Evolutionary conservation across 2,329 filamentous ascomycete genomes (phyloP), one percentile per base, ranked within the genome.

Genomic region (Exophiala mesophila): DNA sequence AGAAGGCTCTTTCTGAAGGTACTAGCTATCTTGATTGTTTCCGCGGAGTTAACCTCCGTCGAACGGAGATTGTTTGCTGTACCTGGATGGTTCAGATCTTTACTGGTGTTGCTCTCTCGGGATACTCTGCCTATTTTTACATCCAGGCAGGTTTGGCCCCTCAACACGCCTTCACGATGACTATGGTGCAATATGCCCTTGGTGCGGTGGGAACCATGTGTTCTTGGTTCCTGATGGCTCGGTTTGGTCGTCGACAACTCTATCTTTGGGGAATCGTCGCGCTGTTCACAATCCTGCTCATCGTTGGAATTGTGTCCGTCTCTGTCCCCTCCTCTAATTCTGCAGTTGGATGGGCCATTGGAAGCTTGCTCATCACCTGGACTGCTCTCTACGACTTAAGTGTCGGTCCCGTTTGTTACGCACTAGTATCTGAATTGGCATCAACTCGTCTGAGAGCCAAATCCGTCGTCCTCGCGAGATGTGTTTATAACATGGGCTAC

Each of bases 401-500:
- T 0, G 88, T 95, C 36, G 88, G 88, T 28, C 92, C 88, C 0
- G 87, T 94, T 5, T 88, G 84, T 64, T 95, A 94, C 67, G 92
- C 87, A 0, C 76, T 95, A 8, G 88, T 95, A 3, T 79, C 85
- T 1, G 88, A 95, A 62, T 66, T 95, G 16, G 88, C 87, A 0
- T 88, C 87, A 0, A 78, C 85, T 10, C 77, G 88, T 2, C 73
- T 96, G 23, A 84, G 89, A 59, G 88, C 92, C 69, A 95, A 95
- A 70, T 94, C 88, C 1, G 83, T 94, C 15, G 88, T 92, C 1
- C 75, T 94, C 1, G 87, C 85, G 1, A 82, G 88, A 41, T 85
- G 86, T 54, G 68, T 88, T 36, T 85, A 84, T 71, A 88, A 90
- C 57, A 69, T 94, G 37, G 39, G 41, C n/a, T 30, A 19, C 17